These are phyloP conservation scores for Tilletia setariae DNA, from an alignment of 1,284 basidiomycete genomes.

Conservation along the genomic window DNA sequence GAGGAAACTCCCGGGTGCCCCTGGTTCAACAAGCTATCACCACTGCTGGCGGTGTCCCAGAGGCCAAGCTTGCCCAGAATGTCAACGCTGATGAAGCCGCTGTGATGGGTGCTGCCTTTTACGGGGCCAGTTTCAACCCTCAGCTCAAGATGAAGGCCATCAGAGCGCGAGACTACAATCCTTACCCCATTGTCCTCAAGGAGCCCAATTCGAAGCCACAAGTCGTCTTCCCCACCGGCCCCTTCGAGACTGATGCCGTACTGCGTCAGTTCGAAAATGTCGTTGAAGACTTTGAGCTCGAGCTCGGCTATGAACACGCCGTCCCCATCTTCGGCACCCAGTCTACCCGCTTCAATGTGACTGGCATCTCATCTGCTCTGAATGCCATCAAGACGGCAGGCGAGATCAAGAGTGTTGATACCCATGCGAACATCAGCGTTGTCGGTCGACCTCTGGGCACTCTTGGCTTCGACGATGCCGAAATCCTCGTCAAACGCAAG, in stretches of 20 bases:
- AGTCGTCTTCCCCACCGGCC: conserved; percentile 32
- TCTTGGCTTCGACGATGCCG: conserved; percentile 36
- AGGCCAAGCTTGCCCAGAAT: conserved; percentile 62
- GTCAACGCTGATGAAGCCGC: conserved; percentile 97
- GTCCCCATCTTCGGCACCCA: conserved; percentile 20
- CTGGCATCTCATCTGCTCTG: conserved; percentile 38
- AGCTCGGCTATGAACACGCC: conserved; percentile 36
- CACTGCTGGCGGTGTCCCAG: conserved; percentile 45
- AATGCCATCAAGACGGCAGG: conserved; percentile 35
- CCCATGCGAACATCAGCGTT: conserved; percentile 44
- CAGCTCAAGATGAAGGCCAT: conserved; percentile 96
- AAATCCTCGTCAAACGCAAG: conserved; percentile 37
- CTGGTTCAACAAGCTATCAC: conserved; percentile 70
- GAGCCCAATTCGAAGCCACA: background rate
- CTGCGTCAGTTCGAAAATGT: conserved; percentile 32
- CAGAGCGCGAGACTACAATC: conserved; percentile 67
- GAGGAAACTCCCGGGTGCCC: conserved; percentile 83
- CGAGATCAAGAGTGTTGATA: conserved; percentile 44
- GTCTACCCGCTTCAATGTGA: conserved; percentile 36
- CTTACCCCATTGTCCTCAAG: conserved; percentile 33
- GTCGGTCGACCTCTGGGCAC: conserved; percentile 41
- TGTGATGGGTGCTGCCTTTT: conserved; percentile 84
- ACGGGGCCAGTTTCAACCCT: conserved; percentile 81
- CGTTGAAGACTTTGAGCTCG: conserved; percentile 41
- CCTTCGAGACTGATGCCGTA: conserved; percentile 29